phyloP scores from a whole-genome alignment of 2,329 filamentous ascomycete genomes.

The Parafenestella ontariensis region DNA sequence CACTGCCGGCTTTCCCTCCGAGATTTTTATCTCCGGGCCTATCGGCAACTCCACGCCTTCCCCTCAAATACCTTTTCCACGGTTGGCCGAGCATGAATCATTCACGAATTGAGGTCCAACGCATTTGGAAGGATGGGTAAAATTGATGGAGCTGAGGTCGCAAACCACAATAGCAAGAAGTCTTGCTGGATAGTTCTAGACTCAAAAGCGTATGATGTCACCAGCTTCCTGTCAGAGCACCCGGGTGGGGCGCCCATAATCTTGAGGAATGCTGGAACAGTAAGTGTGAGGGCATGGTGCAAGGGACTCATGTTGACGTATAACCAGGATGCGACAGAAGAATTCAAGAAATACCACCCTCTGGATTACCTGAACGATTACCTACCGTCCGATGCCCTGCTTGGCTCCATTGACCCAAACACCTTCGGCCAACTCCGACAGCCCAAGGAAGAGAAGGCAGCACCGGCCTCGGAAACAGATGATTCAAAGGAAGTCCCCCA shows the following conservation, averaged over 20 bases:
- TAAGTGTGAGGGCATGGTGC: constrained; percentile 23
- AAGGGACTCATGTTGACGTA: constrained; percentile 5
- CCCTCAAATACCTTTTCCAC: constrained; percentile 31
- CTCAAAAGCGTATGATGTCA: constrained; percentile 71
- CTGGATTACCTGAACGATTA: constrained; percentile 39
- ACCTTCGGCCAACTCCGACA: constrained; percentile 37
- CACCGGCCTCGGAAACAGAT: constrained; percentile 23
- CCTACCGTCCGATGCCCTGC: constrained; percentile 32
- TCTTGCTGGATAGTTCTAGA: constrained; percentile 72
- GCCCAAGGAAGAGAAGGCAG: constrained; percentile 29
- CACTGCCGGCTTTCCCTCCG: constrained; percentile 28
- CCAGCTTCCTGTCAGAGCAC: constrained; percentile 67
- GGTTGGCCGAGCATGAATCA: constrained; percentile 22
- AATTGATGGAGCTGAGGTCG: constrained; percentile 44
- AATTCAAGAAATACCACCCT: constrained; percentile 46
- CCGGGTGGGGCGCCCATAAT: constrained; percentile 63
- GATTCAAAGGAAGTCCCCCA: constrained; percentile 36
- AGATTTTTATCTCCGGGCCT: constrained; percentile 23
- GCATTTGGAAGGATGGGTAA: constrained; percentile 21
- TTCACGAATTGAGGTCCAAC: constrained; percentile 2
- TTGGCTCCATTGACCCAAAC: constrained; percentile 42
- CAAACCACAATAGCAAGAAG: constrained; percentile 42
- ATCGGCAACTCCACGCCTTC: constrained; percentile 11
- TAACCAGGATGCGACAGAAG: constrained; percentile 41
- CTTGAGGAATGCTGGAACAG: constrained; percentile 53